These are phyloP conservation scores for Starmera pachycereana DNA, from an alignment of 805 yeast species.

Conservation along the genomic window DNA sequence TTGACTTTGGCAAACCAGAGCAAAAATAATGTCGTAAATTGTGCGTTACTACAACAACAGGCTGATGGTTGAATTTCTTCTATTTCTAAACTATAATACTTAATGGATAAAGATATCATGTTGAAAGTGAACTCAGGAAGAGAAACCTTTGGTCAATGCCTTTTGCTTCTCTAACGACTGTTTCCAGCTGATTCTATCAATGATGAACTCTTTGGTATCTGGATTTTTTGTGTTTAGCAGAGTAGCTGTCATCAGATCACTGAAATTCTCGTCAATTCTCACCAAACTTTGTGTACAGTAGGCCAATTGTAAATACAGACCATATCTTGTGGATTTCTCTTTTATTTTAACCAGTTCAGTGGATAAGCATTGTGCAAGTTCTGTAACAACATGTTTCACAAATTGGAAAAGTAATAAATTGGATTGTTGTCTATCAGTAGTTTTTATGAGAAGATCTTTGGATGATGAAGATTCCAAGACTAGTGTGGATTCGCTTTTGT, in stretches of 20 bases:
- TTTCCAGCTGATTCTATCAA: constrained; percentile 32
- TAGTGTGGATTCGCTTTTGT: no score
- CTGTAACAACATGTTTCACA: constrained; percentile 22
- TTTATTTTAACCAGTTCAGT: constrained; percentile 25
- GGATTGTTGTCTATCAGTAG: constrained; percentile 7
- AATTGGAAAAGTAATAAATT: constrained; percentile 27
- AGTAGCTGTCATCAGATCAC: constrained; percentile 36
- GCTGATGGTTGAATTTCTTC: no score
- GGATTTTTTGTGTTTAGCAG: constrained; percentile 17
- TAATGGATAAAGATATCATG: no score
- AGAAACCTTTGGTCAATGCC: constrained; percentile 17
- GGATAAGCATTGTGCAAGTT: constrained; percentile 21
- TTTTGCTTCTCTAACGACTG: constrained; percentile 34
- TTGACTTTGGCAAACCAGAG: no score
- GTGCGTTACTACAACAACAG: no score
- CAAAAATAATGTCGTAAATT: no score
- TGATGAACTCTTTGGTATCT: constrained; percentile 5
- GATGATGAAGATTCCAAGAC: no score
- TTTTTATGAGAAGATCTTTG: neutral
- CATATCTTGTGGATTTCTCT: constrained; percentile 37
- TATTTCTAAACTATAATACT: no score
- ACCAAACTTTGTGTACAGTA: constrained; percentile 85
- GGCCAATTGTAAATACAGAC: constrained; percentile 69
- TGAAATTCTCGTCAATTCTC: constrained; percentile 61
- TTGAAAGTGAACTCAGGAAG: no score